Conservation (phyloP, 371 early-diverging fungal species). For the Mortierella sp. region DNA sequence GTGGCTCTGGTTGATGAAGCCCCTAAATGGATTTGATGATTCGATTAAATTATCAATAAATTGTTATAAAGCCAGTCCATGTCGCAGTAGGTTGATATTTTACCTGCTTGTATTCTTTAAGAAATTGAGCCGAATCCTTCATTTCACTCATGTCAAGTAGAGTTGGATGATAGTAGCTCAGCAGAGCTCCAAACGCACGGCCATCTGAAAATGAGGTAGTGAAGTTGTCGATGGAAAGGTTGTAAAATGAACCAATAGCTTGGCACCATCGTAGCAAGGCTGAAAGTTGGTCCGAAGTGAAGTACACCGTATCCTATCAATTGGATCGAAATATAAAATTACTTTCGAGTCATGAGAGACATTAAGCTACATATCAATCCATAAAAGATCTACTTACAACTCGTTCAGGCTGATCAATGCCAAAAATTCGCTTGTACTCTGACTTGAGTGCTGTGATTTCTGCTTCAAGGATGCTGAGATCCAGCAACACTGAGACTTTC, state of each 20-base stretch:
- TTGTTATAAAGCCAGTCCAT: neutral
- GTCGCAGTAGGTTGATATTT: neutral
- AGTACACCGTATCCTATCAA: conserved; percentile 53
- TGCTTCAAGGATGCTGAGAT: conserved; percentile 33
- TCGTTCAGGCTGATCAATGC: conserved; percentile 42
- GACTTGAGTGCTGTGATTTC: conserved; percentile 37
- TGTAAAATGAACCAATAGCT: conserved; percentile 55
- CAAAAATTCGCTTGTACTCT: conserved; percentile 35
- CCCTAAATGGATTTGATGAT: conserved; percentile 12
- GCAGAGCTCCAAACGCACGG: conserved; percentile 53
- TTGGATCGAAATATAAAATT: neutral
- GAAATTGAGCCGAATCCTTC: conserved; percentile 48
- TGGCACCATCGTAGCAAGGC: conserved; percentile 57
- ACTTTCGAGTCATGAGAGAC: neutral
- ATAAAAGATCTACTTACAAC: conserved; percentile 25
- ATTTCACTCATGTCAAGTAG: conserved; percentile 51
- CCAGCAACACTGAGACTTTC: conserved; percentile 53
- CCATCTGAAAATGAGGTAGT: conserved; percentile 58
- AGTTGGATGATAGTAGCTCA: conserved; percentile 57
- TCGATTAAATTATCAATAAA: neutral
- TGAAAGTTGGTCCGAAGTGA: conserved; percentile 53
- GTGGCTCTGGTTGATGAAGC: conserved; percentile 36
- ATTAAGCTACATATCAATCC: neutral
- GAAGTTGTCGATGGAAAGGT: conserved; percentile 47
- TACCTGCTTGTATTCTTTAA: conserved; percentile 51